Conservation (phyloP, 2,329 filamentous ascomycete genomes). For the Apiospora aurea region DNA sequence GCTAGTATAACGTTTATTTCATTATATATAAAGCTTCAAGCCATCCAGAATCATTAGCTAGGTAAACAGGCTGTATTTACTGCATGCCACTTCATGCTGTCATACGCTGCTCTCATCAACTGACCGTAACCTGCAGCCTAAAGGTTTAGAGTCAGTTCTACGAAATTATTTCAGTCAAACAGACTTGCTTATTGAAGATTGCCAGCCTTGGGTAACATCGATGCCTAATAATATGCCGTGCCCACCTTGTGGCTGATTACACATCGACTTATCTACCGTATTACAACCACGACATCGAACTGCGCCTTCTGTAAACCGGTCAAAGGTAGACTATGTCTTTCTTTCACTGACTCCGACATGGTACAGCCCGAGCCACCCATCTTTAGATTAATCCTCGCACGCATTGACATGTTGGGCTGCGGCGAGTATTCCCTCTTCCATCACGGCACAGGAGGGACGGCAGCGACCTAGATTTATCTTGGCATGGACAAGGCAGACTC, state of each 20-base stretch:
- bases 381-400: fast-evolving
- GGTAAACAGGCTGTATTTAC: too few species aligned
- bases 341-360: not conserved
- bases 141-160: too few species aligned
- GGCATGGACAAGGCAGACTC: not conserved
- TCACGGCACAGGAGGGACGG: too few species aligned
- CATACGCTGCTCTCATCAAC: too few species aligned
- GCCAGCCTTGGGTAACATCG: not conserved
- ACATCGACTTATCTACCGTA: not conserved
- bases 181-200: not conserved
- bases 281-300: not conserved
- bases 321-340: not conserved
- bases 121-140: too few species aligned
- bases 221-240: not conserved
- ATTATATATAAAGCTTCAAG: too few species aligned
- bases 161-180: too few species aligned
- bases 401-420: too few species aligned
- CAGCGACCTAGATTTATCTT: not conserved
- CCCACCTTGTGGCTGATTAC: not conserved
- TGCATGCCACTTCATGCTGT: too few species aligned
- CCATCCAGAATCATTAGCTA: too few species aligned
- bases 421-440: not conserved
- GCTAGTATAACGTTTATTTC: too few species aligned
- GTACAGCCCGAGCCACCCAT: not conserved
- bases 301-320: not conserved